phyloP scores from a whole-genome alignment of 148 eudicot genomes.

The Pouteria glomerata region DNA sequence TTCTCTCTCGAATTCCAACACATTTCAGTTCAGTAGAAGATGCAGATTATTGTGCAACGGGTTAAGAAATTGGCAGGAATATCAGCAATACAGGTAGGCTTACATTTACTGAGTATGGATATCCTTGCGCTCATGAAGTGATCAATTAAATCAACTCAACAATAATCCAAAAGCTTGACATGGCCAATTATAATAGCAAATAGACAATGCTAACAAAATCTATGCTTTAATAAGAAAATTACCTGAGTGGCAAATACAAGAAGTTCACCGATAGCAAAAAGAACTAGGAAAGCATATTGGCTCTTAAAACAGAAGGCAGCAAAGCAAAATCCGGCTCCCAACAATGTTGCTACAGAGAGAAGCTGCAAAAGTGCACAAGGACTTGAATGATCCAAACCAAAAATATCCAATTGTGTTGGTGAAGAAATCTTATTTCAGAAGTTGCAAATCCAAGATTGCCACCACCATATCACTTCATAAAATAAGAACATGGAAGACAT shows the following conservation, averaged over 20 bases:
- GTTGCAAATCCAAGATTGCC: background rate
- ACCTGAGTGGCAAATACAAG: slow-evolving; percentile 96
- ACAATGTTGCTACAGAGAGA: slow-evolving; percentile 65
- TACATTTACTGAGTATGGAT: background rate
- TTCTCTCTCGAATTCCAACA: no score
- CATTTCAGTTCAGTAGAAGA: no score
- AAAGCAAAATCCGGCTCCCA: slow-evolving; percentile 83
- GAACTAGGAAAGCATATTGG: slow-evolving; percentile 50
- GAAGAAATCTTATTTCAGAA: background rate
- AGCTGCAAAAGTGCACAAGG: slow-evolving; percentile 49
- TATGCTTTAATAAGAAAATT: slow-evolving; percentile 5
- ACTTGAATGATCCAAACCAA: slow-evolving; percentile 5
- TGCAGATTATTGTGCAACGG: no score
- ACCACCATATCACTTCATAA: background rate
- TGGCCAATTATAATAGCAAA: background rate
- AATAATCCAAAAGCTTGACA: background rate
- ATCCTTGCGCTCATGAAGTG: background rate
- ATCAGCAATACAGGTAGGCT: no score
- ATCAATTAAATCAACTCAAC: background rate
- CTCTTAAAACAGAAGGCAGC: slow-evolving; percentile 79
- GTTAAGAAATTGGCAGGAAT: no score
- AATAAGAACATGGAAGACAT: background rate
- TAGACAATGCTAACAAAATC: background rate
- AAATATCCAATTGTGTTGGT: background rate
- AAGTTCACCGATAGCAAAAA: slow-evolving; percentile 79